phyloP scores from a whole-genome alignment of 2,329 filamentous ascomycete species.

The Beauveria brongniartii region DNA sequence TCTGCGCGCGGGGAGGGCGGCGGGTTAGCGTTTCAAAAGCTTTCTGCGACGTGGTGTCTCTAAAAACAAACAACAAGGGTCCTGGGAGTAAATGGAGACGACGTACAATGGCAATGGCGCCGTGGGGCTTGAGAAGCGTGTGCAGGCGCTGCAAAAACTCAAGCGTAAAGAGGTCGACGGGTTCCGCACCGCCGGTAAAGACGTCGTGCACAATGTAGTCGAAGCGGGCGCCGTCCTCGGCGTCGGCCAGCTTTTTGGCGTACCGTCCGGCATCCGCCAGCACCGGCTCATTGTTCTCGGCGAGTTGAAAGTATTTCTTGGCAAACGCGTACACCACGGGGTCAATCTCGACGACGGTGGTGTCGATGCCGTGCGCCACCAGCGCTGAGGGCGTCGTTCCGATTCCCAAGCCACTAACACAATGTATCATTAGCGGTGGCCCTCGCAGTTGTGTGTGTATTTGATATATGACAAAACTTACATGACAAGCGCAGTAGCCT shows the following conservation, averaged over 20 bases:
- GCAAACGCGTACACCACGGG: slow-evolving; percentile 82
- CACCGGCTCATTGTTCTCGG: slow-evolving; percentile 66
- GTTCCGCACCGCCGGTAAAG: slow-evolving; percentile 93
- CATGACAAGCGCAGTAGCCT: slow-evolving; percentile 79
- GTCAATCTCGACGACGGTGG: slow-evolving; percentile 92
- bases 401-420: slow-evolving; percentile 70
- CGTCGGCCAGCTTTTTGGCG: slow-evolving; percentile 38
- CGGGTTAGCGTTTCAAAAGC: slow-evolving; percentile 13
- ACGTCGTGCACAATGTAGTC: slow-evolving; percentile 97
- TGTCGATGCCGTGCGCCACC: slow-evolving; percentile 80
- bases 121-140: slow-evolving; percentile 64
- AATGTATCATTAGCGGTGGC: not conserved
- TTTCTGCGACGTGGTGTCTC: not conserved
- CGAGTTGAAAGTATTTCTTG: slow-evolving; percentile 71
- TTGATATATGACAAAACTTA: slow-evolving; percentile 34
- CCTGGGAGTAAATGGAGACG: no score
- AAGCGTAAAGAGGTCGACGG: slow-evolving; percentile 75
- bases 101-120: slow-evolving; percentile 78
- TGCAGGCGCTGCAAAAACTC: slow-evolving; percentile 71
- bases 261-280: slow-evolving; percentile 78
- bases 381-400: slow-evolving; percentile 85
- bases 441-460: no score
- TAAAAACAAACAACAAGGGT: no score
- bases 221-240: slow-evolving; percentile 43
- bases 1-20: slow-evolving; percentile 39